These are phyloP conservation scores for Paraconiothyrium sp. DNA, from an alignment of 2,329 filamentous ascomycete species.

Conservation along the genomic window DNA sequence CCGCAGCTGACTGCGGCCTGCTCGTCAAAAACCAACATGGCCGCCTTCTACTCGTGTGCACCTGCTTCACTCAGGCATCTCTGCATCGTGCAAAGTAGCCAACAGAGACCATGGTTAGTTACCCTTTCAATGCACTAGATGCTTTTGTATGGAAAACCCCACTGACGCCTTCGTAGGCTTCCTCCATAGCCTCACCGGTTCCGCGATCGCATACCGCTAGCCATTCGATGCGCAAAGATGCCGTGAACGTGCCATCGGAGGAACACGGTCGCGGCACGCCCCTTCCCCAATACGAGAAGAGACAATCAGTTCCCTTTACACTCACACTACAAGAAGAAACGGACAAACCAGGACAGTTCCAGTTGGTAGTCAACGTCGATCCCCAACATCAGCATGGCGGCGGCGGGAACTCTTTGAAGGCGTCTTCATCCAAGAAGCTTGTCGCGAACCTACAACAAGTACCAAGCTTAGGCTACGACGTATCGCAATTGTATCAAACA, in stretches of 20 bases:
- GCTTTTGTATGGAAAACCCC: neutral
- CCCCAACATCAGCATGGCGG: slow-evolving; percentile 22
- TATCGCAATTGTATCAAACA: slow-evolving; percentile 29
- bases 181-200: slow-evolving; percentile 33
- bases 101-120: slow-evolving; percentile 33
- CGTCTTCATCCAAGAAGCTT: slow-evolving; percentile 23
- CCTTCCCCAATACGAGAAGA: slow-evolving; percentile 40
- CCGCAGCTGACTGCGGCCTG: slow-evolving; percentile 31
- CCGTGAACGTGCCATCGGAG: slow-evolving; percentile 22
- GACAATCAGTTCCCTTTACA: slow-evolving; percentile 37
- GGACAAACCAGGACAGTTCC: slow-evolving; percentile 42
- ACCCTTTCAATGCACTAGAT: slow-evolving; percentile 16
- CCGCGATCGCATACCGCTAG: slow-evolving; percentile 25
- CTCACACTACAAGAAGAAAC: slow-evolving; percentile 44
- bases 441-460: slow-evolving; percentile 25
- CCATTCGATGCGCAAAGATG: slow-evolving; percentile 22
- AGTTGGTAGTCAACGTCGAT: slow-evolving; percentile 42
- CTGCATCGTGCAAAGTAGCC: slow-evolving; percentile 21
- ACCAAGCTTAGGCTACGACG: slow-evolving; percentile 28
- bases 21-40: slow-evolving; percentile 29
- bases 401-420: slow-evolving; percentile 17
- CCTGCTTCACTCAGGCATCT: slow-evolving; percentile 26
- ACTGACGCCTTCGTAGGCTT: slow-evolving; percentile 25
- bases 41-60: slow-evolving; percentile 13
- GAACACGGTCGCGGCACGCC: slow-evolving; percentile 36